A percentile compares a stretch with the other conserved stretches of the same genome.
Conservation (phyloP, 495 filamentous ascomycete species). For the Cladorrhinum samala region DNA sequence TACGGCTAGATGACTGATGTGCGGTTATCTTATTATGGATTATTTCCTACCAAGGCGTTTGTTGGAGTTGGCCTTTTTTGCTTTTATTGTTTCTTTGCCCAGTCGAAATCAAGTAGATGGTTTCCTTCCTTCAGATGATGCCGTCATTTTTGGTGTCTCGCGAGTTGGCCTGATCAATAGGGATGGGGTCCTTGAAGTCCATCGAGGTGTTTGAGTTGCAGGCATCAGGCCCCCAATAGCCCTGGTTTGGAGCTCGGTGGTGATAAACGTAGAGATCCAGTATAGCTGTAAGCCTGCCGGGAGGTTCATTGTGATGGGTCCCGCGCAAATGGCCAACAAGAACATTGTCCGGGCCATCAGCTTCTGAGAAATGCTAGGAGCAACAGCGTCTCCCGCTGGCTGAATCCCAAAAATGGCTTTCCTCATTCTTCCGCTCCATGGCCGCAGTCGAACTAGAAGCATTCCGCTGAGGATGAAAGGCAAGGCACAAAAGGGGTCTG, state of each 20-base stretch:
- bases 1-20: no score
- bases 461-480: slow-evolving; percentile 51
- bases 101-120: slow-evolving; percentile 2
- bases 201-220: no score
- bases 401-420: no score
- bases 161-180: neutral
- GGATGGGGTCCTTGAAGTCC: no score
- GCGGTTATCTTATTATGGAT: no score
- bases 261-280: slow-evolving; percentile 52
- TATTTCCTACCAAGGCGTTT: no score
- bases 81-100: slow-evolving; percentile 4
- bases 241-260: slow-evolving; percentile 10
- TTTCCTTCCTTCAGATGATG: neutral
- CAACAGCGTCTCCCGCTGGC: no score
- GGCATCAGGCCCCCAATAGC: no score
- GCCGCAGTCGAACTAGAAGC: slow-evolving; percentile 40
- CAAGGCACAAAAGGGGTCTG: slow-evolving; percentile 64
- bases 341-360: slow-evolving; percentile 30
- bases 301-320: slow-evolving; percentile 46
- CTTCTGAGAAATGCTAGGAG: neutral
- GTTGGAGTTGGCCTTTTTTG: neutral
- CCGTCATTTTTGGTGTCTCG: no score
- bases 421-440: no score
- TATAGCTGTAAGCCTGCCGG: slow-evolving; percentile 65
- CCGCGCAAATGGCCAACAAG: slow-evolving; percentile 35